Percentiles rank a stretch among this genome's conserved stretches.
Conservation (phyloP, 2,329 filamentous ascomycete genomes). For the Knufia petricola region DNA sequence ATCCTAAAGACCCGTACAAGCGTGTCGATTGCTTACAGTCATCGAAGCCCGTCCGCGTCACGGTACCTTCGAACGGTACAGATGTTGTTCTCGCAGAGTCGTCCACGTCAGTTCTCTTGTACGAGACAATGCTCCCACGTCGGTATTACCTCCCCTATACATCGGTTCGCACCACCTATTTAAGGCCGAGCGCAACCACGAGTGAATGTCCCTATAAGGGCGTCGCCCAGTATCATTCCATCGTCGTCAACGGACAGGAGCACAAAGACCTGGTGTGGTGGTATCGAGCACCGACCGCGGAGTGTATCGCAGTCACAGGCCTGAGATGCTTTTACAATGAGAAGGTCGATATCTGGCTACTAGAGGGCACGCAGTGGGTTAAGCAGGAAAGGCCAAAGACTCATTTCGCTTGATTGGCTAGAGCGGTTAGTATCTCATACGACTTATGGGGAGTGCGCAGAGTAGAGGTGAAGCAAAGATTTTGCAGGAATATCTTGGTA, state of each 20-base stretch:
- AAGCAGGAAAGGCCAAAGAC: slow-evolving; percentile 2
- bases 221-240: slow-evolving; percentile 21
- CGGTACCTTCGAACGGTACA: slow-evolving; percentile 28
- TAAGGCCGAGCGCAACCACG: slow-evolving; percentile 18
- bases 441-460: background rate
- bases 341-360: slow-evolving; percentile 22
- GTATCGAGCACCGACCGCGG: slow-evolving; percentile 18
- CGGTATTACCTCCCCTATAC: slow-evolving; percentile 23
- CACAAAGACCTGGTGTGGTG: slow-evolving; percentile 22
- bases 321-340: slow-evolving; percentile 23
- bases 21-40: slow-evolving; percentile 21
- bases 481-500: background rate
- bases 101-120: slow-evolving; percentile 16
- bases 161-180: slow-evolving; percentile 17
- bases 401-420: slow-evolving; percentile 2
- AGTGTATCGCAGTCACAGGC: slow-evolving; percentile 16
- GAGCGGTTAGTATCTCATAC: slow-evolving; percentile 5
- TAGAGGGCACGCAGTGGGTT: slow-evolving; percentile 12
- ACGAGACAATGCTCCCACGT: slow-evolving; percentile 21
- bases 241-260: slow-evolving; percentile 17
- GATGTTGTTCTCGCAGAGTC: slow-evolving; percentile 21
- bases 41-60: slow-evolving; percentile 17
- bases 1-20: slow-evolving; percentile 22
- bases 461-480: background rate
- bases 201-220: slow-evolving; percentile 24